phyloP scores from a whole-genome alignment of 1,284 basidiomycete genomes.

The Moniliophthora roreri region DNA sequence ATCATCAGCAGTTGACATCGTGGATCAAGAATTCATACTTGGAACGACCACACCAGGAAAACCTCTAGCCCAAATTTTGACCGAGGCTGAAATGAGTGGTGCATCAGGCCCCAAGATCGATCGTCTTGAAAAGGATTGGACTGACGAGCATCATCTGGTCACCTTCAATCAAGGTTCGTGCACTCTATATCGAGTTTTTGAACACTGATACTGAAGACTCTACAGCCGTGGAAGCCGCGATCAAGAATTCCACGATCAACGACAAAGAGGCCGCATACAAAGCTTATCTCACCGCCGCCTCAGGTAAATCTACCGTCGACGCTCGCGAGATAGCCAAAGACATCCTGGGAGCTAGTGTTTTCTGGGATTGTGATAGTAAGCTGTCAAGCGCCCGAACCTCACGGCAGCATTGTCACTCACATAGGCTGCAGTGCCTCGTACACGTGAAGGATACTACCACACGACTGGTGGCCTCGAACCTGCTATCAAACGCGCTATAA shows the following conservation, averaged over 20 bases:
- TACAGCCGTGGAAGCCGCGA: constrained; percentile 62
- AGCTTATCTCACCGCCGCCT: constrained; percentile 58
- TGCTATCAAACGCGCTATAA: constrained; percentile 80
- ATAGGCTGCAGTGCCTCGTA: constrained; percentile 70
- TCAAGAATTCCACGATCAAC: constrained; percentile 45
- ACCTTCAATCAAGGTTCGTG: constrained; percentile 80
- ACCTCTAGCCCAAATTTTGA: constrained; percentile 73
- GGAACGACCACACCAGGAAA: constrained; percentile 63
- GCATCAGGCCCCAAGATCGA: constrained; percentile 73
- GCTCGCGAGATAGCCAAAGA: constrained; percentile 74
- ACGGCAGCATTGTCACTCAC: constrained; percentile 3
- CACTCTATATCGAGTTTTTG: constrained; percentile 1
- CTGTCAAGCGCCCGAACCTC: constrained; percentile 14
- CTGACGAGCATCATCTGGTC: constrained; percentile 66
- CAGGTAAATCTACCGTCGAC: constrained; percentile 74
- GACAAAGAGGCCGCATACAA: constrained; percentile 61
- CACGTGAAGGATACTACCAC: constrained; percentile 91
- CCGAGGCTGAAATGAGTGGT: constrained; percentile 72
- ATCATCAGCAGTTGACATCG: constrained; percentile 79
- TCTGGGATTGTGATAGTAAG: constrained; percentile 88
- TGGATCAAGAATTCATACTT: constrained; percentile 79
- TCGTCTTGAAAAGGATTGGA: constrained; percentile 79
- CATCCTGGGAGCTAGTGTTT: constrained; percentile 67
- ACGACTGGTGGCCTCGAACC: constrained; percentile 83
- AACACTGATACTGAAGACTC: neutral